Evolutionary conservation across 768 basidiomycete genomes (phyloP).

Genomic region (Mycena indigotica): DNA sequence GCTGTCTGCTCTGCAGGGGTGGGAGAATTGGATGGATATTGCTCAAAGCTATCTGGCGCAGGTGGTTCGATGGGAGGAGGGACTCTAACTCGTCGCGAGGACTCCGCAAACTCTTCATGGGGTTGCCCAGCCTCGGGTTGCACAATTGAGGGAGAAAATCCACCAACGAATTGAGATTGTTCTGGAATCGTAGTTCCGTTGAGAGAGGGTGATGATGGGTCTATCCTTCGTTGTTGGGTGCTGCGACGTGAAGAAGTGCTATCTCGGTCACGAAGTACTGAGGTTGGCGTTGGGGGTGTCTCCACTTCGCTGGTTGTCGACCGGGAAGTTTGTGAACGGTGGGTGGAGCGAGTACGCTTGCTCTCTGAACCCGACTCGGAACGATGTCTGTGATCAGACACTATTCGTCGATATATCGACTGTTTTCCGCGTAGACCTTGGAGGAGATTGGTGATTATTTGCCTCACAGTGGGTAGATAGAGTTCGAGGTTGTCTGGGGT

Average conservation of each 20-base stretch:
- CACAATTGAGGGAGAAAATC: conserved; percentile 43
- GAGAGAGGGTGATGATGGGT: conserved; percentile 27
- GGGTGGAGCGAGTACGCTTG: conserved; percentile 43
- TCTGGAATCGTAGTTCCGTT: conserved; percentile 33
- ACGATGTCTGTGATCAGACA: conserved; percentile 61
- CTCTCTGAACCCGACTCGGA: conserved; percentile 55
- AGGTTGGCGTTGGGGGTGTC: conserved; percentile 17
- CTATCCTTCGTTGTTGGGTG: conserved; percentile 42
- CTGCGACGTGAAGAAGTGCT: conserved; percentile 44
- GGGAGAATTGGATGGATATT: conserved; percentile 25
- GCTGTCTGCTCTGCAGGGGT: conserved; percentile 31
- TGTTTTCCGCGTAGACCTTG: conserved; percentile 94
- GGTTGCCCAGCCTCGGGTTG: conserved; percentile 22
- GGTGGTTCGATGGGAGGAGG: conserved; percentile 22
- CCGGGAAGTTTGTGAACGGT: conserved; percentile 53
- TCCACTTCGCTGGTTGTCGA: conserved; percentile 23
- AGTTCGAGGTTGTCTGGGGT: conserved; percentile 80
- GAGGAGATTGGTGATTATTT: conserved; percentile 90
- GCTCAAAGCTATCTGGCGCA: conserved; percentile 13
- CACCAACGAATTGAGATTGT: conserved; percentile 52
- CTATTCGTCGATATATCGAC: conserved; percentile 77
- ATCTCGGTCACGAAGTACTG: conserved; percentile 35
- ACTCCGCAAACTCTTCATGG: conserved; percentile 7
- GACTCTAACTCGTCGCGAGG: conserved; percentile 12
- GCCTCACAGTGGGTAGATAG: conserved; percentile 88